A percentile compares a stretch with the other conserved stretches of the same genome.
Conservation (phyloP, 306 rosid species). For the Echinosophora koreensis region DNA sequence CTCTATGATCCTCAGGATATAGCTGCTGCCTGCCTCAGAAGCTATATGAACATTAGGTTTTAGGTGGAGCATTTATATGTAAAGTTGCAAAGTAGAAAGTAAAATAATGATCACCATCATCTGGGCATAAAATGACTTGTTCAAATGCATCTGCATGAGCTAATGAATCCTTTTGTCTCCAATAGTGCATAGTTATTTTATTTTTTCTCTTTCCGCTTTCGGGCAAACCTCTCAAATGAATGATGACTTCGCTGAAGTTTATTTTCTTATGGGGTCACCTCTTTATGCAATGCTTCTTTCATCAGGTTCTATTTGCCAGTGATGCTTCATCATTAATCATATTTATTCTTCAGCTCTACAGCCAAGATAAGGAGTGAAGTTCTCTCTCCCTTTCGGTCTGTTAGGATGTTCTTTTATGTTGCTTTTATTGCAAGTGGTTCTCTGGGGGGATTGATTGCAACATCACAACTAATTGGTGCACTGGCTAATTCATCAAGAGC, state of each 20-base stretch:
- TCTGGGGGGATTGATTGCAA: conserved; percentile 79
- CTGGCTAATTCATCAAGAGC: conserved; percentile 76
- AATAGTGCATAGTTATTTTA: conserved; percentile 27
- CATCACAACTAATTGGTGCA: conserved; percentile 75
- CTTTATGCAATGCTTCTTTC: conserved; percentile 51
- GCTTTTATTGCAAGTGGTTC: conserved; percentile 79
- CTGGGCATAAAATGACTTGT: background rate
- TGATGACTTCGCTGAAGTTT: conserved; percentile 36
- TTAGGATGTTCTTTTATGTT: conserved; percentile 86
- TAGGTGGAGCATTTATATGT: background rate
- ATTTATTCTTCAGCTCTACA: conserved; percentile 75
- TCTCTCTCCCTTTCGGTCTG: conserved; percentile 82
- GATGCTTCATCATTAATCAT: conserved; percentile 60
- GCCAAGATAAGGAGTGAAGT: conserved; percentile 88
- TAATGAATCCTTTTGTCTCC: background rate
- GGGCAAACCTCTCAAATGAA: conserved; percentile 41
- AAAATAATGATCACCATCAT: background rate
- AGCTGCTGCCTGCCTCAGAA: background rate
- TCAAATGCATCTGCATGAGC: background rate
- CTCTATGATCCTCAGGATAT: background rate
- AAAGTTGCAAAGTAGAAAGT: background rate
- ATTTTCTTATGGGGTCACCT: conserved; percentile 46
- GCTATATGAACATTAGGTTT: background rate
- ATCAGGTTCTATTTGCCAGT: conserved; percentile 62
- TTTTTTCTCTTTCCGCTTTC: conserved; percentile 1